A percentile compares a stretch with the other conserved stretches of the same genome.
Evolutionary conservation across 192 early-diverging fungal species (phyloP).

Genomic region (Rhizoclosmatium globosum): DNA sequence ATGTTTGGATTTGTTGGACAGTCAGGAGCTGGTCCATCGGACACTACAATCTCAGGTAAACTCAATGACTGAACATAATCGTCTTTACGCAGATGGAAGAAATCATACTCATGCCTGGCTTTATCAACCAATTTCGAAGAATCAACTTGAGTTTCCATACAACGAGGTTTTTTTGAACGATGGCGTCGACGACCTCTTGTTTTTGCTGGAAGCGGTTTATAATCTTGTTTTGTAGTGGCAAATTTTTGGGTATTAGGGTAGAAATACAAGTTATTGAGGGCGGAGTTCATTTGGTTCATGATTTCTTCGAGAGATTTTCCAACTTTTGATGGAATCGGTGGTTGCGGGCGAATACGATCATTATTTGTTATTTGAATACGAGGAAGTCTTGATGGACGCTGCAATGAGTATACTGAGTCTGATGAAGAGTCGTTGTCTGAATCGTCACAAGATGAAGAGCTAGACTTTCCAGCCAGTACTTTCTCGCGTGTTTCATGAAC

Average conservation of each 20-base stretch:
- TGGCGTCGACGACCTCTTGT: neutral
- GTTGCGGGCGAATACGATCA: constrained; percentile 1
- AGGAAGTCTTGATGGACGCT: too few species aligned
- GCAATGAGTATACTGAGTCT: too few species aligned
- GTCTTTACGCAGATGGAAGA: neutral
- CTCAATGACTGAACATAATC: neutral
- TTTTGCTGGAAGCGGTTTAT: too few species aligned
- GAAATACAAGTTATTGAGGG: constrained; percentile 32
- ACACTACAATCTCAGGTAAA: neutral
- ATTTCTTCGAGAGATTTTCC: constrained; percentile 19
- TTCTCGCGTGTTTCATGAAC: neutral
- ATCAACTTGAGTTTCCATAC: neutral
- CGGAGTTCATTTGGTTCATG: constrained; percentile 35
- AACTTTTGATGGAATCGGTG: constrained; percentile 13
- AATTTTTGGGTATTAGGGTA: neutral
- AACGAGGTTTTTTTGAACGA: neutral
- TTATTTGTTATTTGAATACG: too few species aligned
- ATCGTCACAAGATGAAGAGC: too few species aligned
- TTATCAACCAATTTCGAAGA: neutral
- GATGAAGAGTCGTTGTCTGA: too few species aligned
- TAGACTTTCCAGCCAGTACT: too few species aligned
- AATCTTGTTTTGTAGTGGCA: too few species aligned
- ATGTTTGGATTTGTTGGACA: neutral
- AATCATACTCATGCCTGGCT: neutral
- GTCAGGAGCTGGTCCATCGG: neutral